These are phyloP conservation scores for Lichtheimia hyalospora DNA, from an alignment of 371 early-diverging fungal genomes.

Conservation along the genomic window DNA sequence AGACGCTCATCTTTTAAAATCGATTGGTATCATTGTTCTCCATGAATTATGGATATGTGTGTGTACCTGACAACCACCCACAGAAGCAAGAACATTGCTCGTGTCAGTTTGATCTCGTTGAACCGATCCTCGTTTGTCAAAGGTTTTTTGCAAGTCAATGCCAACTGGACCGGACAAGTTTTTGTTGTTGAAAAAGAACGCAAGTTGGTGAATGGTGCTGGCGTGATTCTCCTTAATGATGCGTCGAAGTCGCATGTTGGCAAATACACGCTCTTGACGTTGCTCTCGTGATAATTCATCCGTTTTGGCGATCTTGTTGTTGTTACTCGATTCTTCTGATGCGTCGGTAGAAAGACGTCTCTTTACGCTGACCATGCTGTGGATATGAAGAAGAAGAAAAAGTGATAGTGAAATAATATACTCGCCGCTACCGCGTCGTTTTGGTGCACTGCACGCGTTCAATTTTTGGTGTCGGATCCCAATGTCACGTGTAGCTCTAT, in stretches of 20 bases:
- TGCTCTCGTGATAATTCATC: constrained; percentile 19
- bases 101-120: constrained; percentile 65
- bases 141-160: constrained; percentile 54
- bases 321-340: neutral
- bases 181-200: constrained; percentile 68
- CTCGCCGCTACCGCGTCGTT: too few relatives aligned
- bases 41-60: neutral
- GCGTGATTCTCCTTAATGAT: constrained; percentile 89
- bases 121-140: constrained; percentile 69
- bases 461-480: too few relatives aligned
- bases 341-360: neutral
- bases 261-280: constrained; percentile 51
- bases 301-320: constrained; percentile 5
- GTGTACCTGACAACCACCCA: constrained; percentile 66
- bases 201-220: constrained; percentile 65
- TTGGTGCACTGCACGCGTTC: too few relatives aligned
- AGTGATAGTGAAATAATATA: too few relatives aligned
- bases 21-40: too few relatives aligned
- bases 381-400: too few relatives aligned
- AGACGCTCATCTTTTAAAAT: constrained; percentile 67
- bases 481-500: too few relatives aligned
- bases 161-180: constrained; percentile 55
- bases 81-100: constrained; percentile 74
- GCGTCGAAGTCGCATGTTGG: constrained; percentile 75
- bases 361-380: neutral